phyloP scores from a whole-genome alignment of 345 rosid genomes.

The Carallia pectinifolia region DNA sequence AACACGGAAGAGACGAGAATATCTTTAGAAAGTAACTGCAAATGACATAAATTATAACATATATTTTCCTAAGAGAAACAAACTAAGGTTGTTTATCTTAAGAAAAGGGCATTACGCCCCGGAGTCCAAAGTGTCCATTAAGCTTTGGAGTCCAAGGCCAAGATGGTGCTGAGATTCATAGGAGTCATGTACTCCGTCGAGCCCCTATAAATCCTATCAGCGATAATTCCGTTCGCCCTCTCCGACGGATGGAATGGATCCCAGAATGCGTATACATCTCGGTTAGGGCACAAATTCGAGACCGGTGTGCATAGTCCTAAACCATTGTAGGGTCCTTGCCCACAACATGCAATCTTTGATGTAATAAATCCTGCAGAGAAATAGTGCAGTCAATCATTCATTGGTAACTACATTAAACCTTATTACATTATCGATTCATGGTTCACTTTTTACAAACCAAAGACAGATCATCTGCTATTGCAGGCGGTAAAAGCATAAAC shows the following conservation, averaged over 20 bases:
- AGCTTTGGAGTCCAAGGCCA: conserved; percentile 24
- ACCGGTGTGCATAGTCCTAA: conserved; percentile 65
- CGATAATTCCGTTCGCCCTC: conserved; percentile 65
- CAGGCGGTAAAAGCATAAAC: too few relatives aligned
- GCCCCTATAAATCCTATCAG: conserved; percentile 46
- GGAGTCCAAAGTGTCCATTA: neutral
- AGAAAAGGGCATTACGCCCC: too few relatives aligned
- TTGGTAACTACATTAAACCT: too few relatives aligned
- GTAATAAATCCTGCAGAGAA: conserved; percentile 60
- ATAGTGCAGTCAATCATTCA: too few relatives aligned
- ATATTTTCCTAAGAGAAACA: too few relatives aligned
- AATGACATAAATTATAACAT: too few relatives aligned
- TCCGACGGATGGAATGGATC: conserved; percentile 85
- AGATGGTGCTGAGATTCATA: conserved; percentile 83
- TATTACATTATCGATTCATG: too few relatives aligned
- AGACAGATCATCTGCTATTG: too few relatives aligned
- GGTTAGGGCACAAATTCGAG: conserved; percentile 74
- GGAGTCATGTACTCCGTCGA: conserved; percentile 58
- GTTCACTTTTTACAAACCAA: too few relatives aligned
- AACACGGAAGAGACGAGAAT: too few relatives aligned
- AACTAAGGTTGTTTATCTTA: too few relatives aligned
- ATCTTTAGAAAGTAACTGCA: too few relatives aligned
- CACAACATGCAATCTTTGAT: conserved; percentile 83
- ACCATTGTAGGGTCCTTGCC: conserved; percentile 91
- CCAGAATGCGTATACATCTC: conserved; percentile 74